These are phyloP conservation scores for Cornus florida DNA, from an alignment of 148 eudicot species.

Conservation along the genomic window DNA sequence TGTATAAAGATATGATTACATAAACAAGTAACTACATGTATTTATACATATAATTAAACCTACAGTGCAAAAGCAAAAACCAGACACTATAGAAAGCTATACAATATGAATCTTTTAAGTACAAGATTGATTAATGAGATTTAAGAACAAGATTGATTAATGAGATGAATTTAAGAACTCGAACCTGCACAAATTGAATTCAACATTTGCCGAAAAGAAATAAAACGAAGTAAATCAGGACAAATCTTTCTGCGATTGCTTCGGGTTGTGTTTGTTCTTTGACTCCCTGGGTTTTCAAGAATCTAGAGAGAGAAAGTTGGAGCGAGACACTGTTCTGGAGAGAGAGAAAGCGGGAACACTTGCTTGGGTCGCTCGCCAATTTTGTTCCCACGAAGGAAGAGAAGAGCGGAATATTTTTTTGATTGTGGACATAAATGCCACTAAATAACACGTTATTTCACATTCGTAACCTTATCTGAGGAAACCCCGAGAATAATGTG, in stretches of 20 bases:
- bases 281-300: not conserved
- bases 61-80: not conserved
- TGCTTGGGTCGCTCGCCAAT: not conserved
- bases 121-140: not conserved
- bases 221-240: not conserved
- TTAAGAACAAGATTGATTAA: not conserved
- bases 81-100: not conserved
- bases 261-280: not conserved
- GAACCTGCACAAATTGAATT: not conserved
- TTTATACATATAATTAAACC: too few relatives aligned
- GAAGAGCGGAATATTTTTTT: too few relatives aligned
- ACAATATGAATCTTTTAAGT: not conserved
- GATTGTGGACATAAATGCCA: not conserved
- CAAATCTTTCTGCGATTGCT: not conserved
- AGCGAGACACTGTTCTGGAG: not conserved
- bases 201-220: not conserved
- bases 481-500: not conserved
- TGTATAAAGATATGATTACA: too few relatives aligned
- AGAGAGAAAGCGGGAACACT: not conserved
- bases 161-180: not conserved
- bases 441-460: not conserved
- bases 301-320: not conserved
- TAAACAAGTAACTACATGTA: not conserved
- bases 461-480: not conserved
- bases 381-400: not conserved